Evolutionary conservation across 1,284 basidiomycete species (phyloP).

Genomic region (Xerocomus minutiporus): DNA sequence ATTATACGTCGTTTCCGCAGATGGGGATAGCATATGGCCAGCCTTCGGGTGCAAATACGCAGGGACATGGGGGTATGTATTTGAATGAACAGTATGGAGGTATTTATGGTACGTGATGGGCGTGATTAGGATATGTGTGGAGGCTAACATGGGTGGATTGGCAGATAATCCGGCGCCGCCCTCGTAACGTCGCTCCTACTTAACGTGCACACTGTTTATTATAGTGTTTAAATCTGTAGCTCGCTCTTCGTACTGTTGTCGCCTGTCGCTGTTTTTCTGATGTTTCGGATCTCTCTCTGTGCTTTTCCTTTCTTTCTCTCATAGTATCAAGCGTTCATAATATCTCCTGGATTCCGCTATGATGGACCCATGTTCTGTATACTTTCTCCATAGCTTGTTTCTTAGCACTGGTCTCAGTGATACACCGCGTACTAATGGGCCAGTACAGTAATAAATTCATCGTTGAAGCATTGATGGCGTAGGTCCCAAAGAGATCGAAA

Average conservation of each 20-base stretch:
- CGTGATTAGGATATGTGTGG: background rate
- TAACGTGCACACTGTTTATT: background rate
- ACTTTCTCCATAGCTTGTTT: background rate
- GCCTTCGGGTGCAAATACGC: conserved; percentile 12
- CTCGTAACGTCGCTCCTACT: conserved; percentile 8
- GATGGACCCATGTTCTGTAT: background rate
- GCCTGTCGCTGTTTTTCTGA: background rate
- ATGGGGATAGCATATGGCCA: conserved; percentile 44
- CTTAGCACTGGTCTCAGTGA: background rate
- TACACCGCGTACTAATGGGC: background rate
- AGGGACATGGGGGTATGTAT: conserved; percentile 23
- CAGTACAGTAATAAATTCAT: background rate
- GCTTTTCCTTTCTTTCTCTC: background rate
- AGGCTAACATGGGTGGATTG: conserved; percentile 3
- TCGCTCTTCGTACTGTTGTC: background rate
- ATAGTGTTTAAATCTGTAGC: background rate
- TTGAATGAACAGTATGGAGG: conserved; percentile 20
- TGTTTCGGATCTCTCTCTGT: background rate
- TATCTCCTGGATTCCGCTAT: background rate
- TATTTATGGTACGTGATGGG: conserved; percentile 27
- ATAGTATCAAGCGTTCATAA: background rate
- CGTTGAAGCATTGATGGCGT: background rate
- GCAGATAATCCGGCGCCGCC: conserved; percentile 16
- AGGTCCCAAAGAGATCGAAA: background rate
- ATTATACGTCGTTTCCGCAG: conserved; percentile 55